Base-by-base conservation (phyloP, 495 filamentous ascomycete species). In the Penicillium alfredii region DNA sequence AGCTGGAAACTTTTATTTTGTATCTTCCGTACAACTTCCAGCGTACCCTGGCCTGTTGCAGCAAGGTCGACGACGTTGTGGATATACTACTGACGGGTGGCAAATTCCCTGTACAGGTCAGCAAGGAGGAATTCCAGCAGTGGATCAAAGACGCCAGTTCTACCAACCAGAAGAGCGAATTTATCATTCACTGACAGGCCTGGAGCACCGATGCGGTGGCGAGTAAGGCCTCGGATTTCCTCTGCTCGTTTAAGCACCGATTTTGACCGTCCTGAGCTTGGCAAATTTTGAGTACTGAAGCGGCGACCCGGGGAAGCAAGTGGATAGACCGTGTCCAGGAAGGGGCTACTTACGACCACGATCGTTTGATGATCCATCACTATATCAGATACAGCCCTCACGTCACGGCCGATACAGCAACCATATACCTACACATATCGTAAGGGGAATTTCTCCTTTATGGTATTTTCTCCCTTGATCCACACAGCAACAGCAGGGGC, bases 1-100 rank as follows among this genome's bases (percentile, higher is more conserved):
- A 21, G 35, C 9, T 29, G 14, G 35, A 38, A 20, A 8, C 17
- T 7, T 38, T 38, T 28, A 38, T 38, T 38, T 38, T n/a, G n/a
- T 38, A 38, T 30, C 19, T 4, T 30, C 35, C 30, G n/a, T 38
- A 29, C n/a, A 38, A 38, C 23, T 29, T 13, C n/a, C 18, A 17
- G 24, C 17, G 24, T 12, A 29, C 18, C 24, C 24, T 38, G n/a
- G 35, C 35, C 24, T 38, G n/a, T 29, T 38, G 14, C 14, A 38
- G 35, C 24, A 38, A 38, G 24, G 28, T 38, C 35, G 26, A 38
- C 15, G 13, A 22, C 9, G 13, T 38, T 19, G 35, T 38, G 14
- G 24, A 38, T 16, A 16, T 11, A 18, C 26, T 38, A 6, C 30
- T 38, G 14, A 38, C 24, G 28, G 24, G 21, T 25, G 22, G 35